Evolutionary conservation across 2,329 filamentous ascomycete species (phyloP), one percentile per base, ranked within the genome.

Genomic region (Catunica adiposa): DNA sequence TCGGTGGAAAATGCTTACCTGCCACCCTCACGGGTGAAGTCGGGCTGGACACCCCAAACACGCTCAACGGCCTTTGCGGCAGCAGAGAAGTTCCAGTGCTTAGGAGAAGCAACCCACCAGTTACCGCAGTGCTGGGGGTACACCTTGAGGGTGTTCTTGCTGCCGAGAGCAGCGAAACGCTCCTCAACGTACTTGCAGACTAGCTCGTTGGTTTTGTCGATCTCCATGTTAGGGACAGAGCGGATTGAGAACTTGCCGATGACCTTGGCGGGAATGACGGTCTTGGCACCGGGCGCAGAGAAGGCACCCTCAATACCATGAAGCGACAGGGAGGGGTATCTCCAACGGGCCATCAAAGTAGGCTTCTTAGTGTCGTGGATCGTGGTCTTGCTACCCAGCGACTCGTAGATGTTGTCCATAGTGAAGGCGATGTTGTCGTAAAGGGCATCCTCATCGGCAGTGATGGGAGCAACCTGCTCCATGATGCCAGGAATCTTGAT

Each of bases 21-120:
- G 71, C 92, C 92, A 69, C 92, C 92, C 73, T 98, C 92, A 60
- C 92, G 81, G 42, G 92, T 98, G 70, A 95, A 84, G 71, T 98
- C 92, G 25, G 92, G 92, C 73, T 89, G 78, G 55, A 95, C 84
- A 55, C 86, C 86, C 79, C 89, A 98, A 38, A 98, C 92, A 61
- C 88, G 81, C 75, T 97, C 84, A 34, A 92, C 89, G n/a, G 92
- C 92, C 78, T 95, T 97, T 66, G 84, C 81, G 14, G 92, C 92
- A 25, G 90, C 90, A 29, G 82, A 79, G 72, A 97, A 98, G 77
- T 98, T 98, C 89, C 92, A 97, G 77, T 98, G 90, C 73, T 94
- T 92, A 29, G 92, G 90, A 66, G 85, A 89, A 50, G 94, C 89
- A 51, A 94, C 89, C 92, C 92, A 98, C 92, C 92, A 98, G 73